Evolutionary conservation across 441 rosid genomes (phyloP).

Genomic region (Eugenia klotzschiana): DNA sequence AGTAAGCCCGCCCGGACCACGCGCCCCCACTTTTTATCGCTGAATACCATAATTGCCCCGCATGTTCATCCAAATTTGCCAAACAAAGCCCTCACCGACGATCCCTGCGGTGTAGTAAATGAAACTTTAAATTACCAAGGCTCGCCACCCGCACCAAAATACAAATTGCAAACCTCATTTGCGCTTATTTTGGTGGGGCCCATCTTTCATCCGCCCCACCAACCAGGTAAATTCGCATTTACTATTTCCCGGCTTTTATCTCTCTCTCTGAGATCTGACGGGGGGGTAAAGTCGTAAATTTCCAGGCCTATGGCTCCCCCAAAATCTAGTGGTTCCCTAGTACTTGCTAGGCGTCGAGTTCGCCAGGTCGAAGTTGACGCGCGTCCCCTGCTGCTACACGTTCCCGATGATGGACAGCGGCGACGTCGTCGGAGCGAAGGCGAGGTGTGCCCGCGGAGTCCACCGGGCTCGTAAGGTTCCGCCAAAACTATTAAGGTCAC

Average conservation of each 20-base stretch:
- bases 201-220: background rate
- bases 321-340: constrained; percentile 1
- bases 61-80: background rate
- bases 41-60: background rate
- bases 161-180: background rate
- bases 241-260: background rate
- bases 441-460: constrained; percentile 53
- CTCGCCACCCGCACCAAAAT: background rate
- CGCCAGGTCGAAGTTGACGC: constrained; percentile 37
- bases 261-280: background rate
- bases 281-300: background rate
- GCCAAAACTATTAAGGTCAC: no score
- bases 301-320: background rate
- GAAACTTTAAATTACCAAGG: background rate
- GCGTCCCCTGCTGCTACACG: constrained; percentile 58
- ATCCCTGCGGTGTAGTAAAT: background rate
- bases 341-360: constrained; percentile 40
- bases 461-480: constrained; percentile 19
- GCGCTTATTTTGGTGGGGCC: background rate
- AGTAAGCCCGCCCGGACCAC: rapidly evolving
- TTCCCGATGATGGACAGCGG: constrained; percentile 51
- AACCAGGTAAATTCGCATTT: background rate
- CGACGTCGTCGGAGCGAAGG: constrained; percentile 52
- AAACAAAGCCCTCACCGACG: background rate
- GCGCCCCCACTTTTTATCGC: background rate